phyloP scores from a whole-genome alignment of 805 yeast genomes.

The Lachancea cidri region DNA sequence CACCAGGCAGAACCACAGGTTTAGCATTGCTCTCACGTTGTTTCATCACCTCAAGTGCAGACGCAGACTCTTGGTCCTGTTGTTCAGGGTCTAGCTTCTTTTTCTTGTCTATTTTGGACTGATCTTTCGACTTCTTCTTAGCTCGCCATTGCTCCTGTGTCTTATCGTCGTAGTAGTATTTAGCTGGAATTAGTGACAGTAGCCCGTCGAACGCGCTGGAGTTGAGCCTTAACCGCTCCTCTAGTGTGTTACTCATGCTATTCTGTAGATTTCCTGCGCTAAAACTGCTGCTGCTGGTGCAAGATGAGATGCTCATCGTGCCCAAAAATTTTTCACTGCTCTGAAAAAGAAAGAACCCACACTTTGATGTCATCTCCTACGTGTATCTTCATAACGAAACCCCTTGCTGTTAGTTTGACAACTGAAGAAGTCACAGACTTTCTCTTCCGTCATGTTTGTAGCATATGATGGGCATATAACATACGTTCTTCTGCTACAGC shows the following conservation, averaged over 20 bases:
- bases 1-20: constrained; percentile 38
- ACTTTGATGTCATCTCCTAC: too few relatives aligned
- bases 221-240: constrained; percentile 73
- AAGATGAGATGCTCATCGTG: constrained; percentile 9
- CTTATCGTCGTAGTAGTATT: constrained; percentile 87
- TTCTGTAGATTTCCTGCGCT: background rate
- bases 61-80: constrained; percentile 42
- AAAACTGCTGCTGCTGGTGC: background rate
- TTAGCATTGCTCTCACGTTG: constrained; percentile 50
- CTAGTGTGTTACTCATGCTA: constrained; percentile 54
- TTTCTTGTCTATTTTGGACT: constrained; percentile 53
- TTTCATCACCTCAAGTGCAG: constrained; percentile 57
- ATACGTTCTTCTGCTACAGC: too few relatives aligned
- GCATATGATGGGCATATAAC: too few relatives aligned
- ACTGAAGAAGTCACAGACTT: too few relatives aligned
- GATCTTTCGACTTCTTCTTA: constrained; percentile 67
- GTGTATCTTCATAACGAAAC: too few relatives aligned
- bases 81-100: constrained; percentile 71
- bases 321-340: constrained; percentile 10
- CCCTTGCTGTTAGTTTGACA: too few relatives aligned
- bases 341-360: background rate
- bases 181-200: constrained; percentile 87
- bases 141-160: constrained; percentile 88
- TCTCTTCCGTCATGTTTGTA: too few relatives aligned
- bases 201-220: constrained; percentile 84